Evolutionary conservation across 1,284 basidiomycete genomes (phyloP).

Genomic region (Mycosarcoma mackinlayi): DNA sequence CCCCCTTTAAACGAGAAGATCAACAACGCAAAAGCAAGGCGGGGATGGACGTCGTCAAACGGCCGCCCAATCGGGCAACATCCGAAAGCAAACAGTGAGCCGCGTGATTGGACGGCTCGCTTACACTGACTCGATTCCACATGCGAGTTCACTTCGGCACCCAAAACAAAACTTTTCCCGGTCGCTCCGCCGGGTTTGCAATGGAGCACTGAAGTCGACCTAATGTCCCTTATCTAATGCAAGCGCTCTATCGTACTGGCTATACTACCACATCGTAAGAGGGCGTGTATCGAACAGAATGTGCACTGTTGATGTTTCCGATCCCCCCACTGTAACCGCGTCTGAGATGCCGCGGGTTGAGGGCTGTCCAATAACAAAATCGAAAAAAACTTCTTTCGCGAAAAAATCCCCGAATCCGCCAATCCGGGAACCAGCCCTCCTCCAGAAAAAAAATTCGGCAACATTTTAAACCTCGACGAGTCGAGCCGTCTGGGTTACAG

Average conservation of each 20-base stretch:
- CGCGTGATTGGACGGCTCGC: background rate
- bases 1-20: no score
- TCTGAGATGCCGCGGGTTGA: constrained; percentile 13
- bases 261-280: no score
- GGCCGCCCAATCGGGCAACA: background rate
- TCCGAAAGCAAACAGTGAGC: background rate
- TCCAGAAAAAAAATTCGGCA: constrained; percentile 3
- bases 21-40: background rate
- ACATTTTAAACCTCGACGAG: constrained; percentile 2
- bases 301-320: no score
- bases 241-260: no score
- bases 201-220: no score
- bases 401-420: constrained; percentile 17
- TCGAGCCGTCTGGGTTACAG: constrained; percentile 1
- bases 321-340: no score
- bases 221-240: no score
- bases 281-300: no score
- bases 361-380: constrained; percentile 1
- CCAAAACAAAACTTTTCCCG: no score
- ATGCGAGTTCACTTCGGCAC: background rate
- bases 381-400: background rate
- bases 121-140: background rate
- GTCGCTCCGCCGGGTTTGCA: no score
- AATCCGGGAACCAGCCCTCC: constrained; percentile 5
- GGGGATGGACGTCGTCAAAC: background rate